Conservation (phyloP, 2,329 filamentous ascomycete species). For the Ustulina deusta region DNA sequence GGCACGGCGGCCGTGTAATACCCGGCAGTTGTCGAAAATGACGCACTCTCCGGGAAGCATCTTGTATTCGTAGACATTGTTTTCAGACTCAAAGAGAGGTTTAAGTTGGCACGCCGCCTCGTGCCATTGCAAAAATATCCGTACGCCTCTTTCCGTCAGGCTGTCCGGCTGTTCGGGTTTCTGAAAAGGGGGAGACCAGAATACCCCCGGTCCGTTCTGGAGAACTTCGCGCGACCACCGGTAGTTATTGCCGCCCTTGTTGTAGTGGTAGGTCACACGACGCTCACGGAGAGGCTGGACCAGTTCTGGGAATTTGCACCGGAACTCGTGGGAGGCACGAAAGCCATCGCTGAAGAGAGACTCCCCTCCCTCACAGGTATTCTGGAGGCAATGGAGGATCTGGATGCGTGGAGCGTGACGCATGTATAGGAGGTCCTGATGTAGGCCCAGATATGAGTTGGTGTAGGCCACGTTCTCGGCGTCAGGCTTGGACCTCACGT, state of each 20-base stretch:
- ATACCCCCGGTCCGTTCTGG: slow-evolving; percentile 53
- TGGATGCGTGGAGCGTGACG: slow-evolving; percentile 83
- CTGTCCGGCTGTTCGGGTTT: slow-evolving; percentile 52
- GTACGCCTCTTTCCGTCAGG: neutral
- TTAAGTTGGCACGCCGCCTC: slow-evolving; percentile 68
- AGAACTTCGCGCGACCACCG: slow-evolving; percentile 68
- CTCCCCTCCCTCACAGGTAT: slow-evolving; percentile 81
- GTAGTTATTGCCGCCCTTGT: slow-evolving; percentile 73
- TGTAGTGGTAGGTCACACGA: slow-evolving; percentile 69
- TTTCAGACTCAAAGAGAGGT: slow-evolving; percentile 65
- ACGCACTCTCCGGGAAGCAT: slow-evolving; percentile 87
- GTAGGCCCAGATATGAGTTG: slow-evolving; percentile 81
- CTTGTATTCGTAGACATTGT: slow-evolving; percentile 75
- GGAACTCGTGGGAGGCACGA: slow-evolving; percentile 64
- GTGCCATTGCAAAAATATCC: slow-evolving; percentile 56
- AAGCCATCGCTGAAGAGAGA: slow-evolving; percentile 87
- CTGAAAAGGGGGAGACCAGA: slow-evolving; percentile 88
- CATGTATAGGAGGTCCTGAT: slow-evolving; percentile 95
- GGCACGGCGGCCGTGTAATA: slow-evolving; percentile 83
- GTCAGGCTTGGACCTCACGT: slow-evolving; percentile 83
- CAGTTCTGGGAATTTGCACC: slow-evolving; percentile 29
- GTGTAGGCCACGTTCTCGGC: slow-evolving; percentile 96
- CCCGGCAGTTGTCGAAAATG: slow-evolving; percentile 88
- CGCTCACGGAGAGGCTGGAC: slow-evolving; percentile 56
- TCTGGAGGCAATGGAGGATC: slow-evolving; percentile 88